These are phyloP conservation scores for Zygosaccharomyces bisporus DNA, from an alignment of 805 yeast genomes.

Conservation along the genomic window DNA sequence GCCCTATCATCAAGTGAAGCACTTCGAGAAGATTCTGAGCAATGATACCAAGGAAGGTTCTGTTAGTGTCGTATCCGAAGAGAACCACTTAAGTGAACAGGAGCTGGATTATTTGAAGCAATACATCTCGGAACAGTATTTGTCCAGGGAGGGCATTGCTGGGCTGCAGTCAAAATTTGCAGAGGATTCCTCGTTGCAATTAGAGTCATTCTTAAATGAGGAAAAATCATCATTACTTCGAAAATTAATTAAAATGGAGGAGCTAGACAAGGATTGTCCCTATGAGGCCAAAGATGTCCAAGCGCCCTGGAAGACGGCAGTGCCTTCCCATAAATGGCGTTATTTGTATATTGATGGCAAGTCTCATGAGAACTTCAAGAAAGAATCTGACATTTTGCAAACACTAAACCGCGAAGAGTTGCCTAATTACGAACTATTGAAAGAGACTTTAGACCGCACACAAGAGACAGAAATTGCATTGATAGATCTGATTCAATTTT, in stretches of 20 bases:
- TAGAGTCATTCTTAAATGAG: constrained; percentile 57
- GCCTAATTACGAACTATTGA: constrained; percentile 50
- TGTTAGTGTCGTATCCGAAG: constrained; percentile 19
- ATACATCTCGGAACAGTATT: constrained; percentile 54
- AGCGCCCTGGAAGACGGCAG: constrained; percentile 84
- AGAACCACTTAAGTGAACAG: constrained; percentile 28
- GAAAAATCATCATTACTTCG: constrained; percentile 49
- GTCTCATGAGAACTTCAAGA: constrained; percentile 32
- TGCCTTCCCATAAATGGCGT: constrained; percentile 92
- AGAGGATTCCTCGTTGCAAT: constrained; percentile 66
- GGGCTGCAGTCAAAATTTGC: constrained; percentile 50
- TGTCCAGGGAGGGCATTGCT: constrained; percentile 39
- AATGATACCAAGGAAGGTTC: constrained; percentile 20
- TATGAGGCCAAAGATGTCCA: constrained; percentile 48
- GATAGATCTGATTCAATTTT: constrained; percentile 52
- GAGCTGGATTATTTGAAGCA: constrained; percentile 50
- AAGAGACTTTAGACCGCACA: constrained; percentile 18
- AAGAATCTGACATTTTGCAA: constrained; percentile 30
- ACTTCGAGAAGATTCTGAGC: constrained; percentile 27
- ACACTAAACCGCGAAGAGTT: constrained; percentile 44
- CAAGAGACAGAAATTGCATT: constrained; percentile 40
- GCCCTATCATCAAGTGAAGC: constrained; percentile 39
- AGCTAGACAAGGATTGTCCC: constrained; percentile 62
- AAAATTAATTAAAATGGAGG: constrained; percentile 49
- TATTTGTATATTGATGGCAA: constrained; percentile 77